Conservation (phyloP, 495 filamentous ascomycete genomes). For the Aspergillus heteromorphus region DNA sequence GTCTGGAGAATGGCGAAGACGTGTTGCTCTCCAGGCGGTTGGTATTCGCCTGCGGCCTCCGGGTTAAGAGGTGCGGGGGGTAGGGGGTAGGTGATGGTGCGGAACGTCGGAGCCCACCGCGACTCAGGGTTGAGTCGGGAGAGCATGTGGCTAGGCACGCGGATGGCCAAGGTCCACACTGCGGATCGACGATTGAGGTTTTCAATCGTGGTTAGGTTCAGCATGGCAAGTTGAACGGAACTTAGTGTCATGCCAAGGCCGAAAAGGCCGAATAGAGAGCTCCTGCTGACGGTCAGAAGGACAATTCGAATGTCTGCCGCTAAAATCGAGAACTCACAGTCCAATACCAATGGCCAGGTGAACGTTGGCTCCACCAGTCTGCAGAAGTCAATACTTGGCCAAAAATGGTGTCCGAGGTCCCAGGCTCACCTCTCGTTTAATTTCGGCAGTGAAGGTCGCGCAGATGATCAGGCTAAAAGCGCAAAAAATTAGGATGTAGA, state of each 20-base stretch:
- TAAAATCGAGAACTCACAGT: conserved; percentile 39
- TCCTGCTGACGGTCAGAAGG: conserved; percentile 27
- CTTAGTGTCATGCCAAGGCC: conserved; percentile 65
- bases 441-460: conserved; percentile 50
- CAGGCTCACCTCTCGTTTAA: conserved; percentile 28
- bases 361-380: conserved; percentile 37
- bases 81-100: conserved; percentile 43
- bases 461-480: conserved; percentile 55
- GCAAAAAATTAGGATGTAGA: conserved; percentile 66
- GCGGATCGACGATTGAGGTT: conserved; percentile 55
- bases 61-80: conserved; percentile 15
- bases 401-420: conserved; percentile 1
- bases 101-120: conserved; percentile 39
- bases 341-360: conserved; percentile 52
- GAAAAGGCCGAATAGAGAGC: conserved; percentile 71
- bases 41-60: conserved; percentile 2
- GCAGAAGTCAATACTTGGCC: conserved; percentile 4
- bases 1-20: conserved; percentile 75
- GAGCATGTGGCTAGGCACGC: conserved; percentile 52
- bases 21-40: conserved; percentile 32
- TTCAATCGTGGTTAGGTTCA: conserved; percentile 81
- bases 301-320: conserved; percentile 4
- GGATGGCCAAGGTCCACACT: conserved; percentile 70
- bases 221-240: conserved; percentile 59
- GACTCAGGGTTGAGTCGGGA: conserved; percentile 28